phyloP scores from a whole-genome alignment of 1,139 yeast genomes.

The Geotrichum restrictum region DNA sequence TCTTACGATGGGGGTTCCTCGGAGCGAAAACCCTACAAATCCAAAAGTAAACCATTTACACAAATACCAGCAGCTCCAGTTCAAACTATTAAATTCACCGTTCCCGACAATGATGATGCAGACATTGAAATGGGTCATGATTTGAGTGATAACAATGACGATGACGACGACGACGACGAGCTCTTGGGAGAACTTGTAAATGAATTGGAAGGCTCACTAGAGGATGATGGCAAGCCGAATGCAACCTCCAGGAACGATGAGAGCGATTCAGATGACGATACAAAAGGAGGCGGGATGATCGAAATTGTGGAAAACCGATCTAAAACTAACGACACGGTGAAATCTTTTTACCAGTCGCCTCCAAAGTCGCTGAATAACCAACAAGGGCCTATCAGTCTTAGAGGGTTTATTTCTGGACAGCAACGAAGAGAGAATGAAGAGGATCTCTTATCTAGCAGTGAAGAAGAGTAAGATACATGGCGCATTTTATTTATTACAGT shows the following conservation, averaged over 20 bases:
- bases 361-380: conserved; percentile 1
- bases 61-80: neutral
- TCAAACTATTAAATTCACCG: neutral
- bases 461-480: conserved; percentile 10
- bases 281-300: conserved; percentile 7
- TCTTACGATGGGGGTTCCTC: neutral
- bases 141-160: conserved; percentile 4
- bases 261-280: conserved; percentile 12
- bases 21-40: neutral
- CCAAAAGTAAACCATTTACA: neutral
- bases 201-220: conserved; percentile 11
- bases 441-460: conserved; percentile 18
- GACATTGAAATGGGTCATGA: conserved; percentile 1
- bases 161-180: conserved; percentile 16
- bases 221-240: neutral
- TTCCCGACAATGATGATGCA: conserved; percentile 2
- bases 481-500: neutral
- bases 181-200: conserved; percentile 16
- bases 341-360: conserved; percentile 3
- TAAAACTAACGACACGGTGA: neutral
- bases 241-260: neutral
- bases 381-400: conserved; percentile 14
- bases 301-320: conserved; percentile 15
- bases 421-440: conserved; percentile 15
- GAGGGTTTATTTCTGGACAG: conserved; percentile 15